A percentile compares a stretch with the other conserved stretches of the same genome.
Conservation (phyloP, 352 stramenopile species). For the Globisporangium canariense region DNA sequence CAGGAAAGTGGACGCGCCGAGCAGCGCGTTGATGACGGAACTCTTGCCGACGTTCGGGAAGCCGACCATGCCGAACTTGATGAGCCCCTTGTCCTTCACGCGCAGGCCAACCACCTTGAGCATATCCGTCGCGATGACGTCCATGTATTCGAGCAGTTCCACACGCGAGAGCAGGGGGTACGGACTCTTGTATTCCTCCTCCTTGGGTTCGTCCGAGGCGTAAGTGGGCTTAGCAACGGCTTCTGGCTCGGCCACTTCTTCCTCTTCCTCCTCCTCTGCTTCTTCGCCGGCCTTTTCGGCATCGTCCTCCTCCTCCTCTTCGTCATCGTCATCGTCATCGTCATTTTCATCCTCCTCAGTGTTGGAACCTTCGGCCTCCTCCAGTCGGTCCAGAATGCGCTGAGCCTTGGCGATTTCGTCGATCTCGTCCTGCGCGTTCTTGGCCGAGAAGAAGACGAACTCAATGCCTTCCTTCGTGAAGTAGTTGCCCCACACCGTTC, state of each 20-base stretch:
- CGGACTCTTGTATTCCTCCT: conserved; percentile 17
- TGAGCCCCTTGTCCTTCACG: conserved; percentile 79
- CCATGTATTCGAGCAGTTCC: conserved; percentile 76
- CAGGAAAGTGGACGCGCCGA: conserved; percentile 93
- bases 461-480: conserved; percentile 90
- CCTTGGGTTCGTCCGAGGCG: background rate
- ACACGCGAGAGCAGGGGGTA: conserved; percentile 72
- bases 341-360: conserved; percentile 36
- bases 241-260: conserved; percentile 10
- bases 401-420: conserved; percentile 74
- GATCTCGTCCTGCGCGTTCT: conserved; percentile 91
- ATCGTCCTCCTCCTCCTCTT: conserved; percentile 18
- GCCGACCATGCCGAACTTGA: conserved; percentile 98
- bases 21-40: conserved; percentile 98
- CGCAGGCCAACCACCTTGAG: conserved; percentile 54
- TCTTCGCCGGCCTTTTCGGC: conserved; percentile 5
- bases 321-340: conserved; percentile 13
- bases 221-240: background rate
- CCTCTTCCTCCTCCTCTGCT: conserved; percentile 13
- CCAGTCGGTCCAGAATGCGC: conserved; percentile 27
- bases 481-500: conserved; percentile 92
- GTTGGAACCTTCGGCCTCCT: conserved; percentile 23
- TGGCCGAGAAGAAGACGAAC: conserved; percentile 98
- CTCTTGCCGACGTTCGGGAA: conserved; percentile 99
- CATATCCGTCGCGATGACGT: conserved; percentile 48